Conservation (phyloP, 202 grass and related monocot genomes). For the Setaria italica region DNA sequence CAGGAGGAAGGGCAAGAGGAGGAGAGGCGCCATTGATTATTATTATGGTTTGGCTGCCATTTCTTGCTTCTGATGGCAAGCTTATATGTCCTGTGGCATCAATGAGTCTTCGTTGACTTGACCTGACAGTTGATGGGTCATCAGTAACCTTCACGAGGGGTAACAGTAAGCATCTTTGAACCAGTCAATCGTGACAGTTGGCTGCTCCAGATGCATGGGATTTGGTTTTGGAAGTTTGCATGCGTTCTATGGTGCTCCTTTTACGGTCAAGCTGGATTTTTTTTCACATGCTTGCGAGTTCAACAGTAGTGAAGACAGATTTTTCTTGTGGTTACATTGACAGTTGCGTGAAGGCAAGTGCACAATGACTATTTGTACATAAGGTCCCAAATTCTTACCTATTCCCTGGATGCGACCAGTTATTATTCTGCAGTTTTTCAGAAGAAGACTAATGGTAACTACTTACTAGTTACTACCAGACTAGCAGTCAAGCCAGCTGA, state of each 20-base stretch:
- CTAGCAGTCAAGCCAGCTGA: background rate
- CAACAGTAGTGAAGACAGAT: background rate
- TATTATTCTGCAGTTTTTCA: background rate
- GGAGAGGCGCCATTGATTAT: background rate
- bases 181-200: background rate
- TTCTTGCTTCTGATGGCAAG: background rate
- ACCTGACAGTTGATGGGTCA: background rate
- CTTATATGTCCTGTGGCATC: background rate
- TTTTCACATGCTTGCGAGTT: background rate
- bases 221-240: conserved; percentile 1
- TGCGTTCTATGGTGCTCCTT: background rate
- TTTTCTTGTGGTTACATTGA: background rate
- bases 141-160: background rate
- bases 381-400: background rate
- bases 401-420: background rate
- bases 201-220: background rate
- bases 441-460: background rate
- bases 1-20: background rate
- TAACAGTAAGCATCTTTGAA: no score
- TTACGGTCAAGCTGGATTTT: background rate
- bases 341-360: background rate
- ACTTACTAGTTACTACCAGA: background rate
- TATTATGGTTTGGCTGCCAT: background rate
- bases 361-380: background rate
- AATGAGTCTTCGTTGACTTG: background rate